Percentiles rank a stretch among this genome's conserved stretches.
These are phyloP conservation scores for Aleurites moluccanus DNA, from an alignment of 441 rosid species.

Conservation along the genomic window DNA sequence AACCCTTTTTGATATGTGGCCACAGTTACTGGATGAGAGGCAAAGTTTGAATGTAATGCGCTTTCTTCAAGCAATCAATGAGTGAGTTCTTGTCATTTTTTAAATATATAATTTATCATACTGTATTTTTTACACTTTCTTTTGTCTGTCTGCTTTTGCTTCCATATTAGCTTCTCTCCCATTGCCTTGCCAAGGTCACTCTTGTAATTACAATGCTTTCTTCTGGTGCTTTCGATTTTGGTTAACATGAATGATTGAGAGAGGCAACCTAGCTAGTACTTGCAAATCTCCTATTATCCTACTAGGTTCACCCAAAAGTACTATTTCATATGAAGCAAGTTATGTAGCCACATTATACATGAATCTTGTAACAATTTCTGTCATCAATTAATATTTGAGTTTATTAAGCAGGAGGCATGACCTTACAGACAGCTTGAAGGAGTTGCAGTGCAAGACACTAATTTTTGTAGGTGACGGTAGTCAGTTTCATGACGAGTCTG, in stretches of 20 bases:
- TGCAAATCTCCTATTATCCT: background rate
- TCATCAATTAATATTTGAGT: slow-evolving; percentile 23
- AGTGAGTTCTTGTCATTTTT: slow-evolving; percentile 37
- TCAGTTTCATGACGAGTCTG: slow-evolving; percentile 61
- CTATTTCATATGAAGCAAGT: background rate
- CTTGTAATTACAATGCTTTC: background rate
- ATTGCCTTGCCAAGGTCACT: background rate
- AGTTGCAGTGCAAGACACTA: slow-evolving; percentile 67
- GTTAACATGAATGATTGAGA: background rate
- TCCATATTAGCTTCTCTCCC: background rate
- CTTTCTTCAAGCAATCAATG: slow-evolving; percentile 72
- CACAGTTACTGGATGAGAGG: slow-evolving; percentile 78
- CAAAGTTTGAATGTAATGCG: slow-evolving; percentile 68
- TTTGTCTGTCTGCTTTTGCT: background rate
- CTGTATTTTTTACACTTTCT: background rate
- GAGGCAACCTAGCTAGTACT: background rate
- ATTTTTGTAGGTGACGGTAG: slow-evolving; percentile 76
- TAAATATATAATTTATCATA: background rate
- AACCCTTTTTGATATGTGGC: slow-evolving; percentile 10
- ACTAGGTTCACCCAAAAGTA: background rate
- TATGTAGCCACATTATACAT: background rate
- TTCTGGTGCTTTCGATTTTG: background rate
- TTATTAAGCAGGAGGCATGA: slow-evolving; percentile 65
- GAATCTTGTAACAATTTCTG: background rate
- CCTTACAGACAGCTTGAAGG: slow-evolving; percentile 62